Conservation (phyloP, 306 rosid species). For the Betula pendula region DNA sequence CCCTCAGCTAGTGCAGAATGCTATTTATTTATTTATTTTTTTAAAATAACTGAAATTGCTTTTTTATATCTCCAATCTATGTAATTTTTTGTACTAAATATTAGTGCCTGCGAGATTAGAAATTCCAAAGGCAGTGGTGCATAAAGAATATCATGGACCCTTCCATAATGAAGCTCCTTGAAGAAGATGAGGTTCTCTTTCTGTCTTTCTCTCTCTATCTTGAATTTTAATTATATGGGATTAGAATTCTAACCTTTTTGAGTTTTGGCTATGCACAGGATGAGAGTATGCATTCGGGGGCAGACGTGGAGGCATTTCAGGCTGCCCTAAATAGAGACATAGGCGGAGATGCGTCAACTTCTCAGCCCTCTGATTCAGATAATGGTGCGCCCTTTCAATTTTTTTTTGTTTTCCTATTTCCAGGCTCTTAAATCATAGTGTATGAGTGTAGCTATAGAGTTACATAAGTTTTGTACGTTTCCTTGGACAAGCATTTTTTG, state of each 20-base stretch:
- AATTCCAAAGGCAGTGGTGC: background rate
- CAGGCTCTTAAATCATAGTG: background rate
- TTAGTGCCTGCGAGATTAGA: background rate
- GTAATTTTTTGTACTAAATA: no score
- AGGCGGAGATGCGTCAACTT: conserved; percentile 60
- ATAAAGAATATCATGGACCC: conserved; percentile 58
- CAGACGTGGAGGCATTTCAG: conserved; percentile 85
- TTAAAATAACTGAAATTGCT: no score
- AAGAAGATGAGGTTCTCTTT: conserved; percentile 76
- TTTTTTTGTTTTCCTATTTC: background rate
- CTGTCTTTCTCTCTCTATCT: conserved; percentile 16
- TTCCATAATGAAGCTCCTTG: conserved; percentile 84
- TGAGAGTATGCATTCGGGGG: conserved; percentile 88
- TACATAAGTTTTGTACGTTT: background rate
- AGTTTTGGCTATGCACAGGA: conserved; percentile 47
- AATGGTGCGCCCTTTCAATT: conserved; percentile 34
- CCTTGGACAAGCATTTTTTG: background rate
- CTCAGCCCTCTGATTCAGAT: conserved; percentile 57
- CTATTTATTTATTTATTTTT: no score
- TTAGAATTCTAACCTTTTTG: conserved; percentile 10
- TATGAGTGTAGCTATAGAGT: background rate
- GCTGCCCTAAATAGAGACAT: conserved; percentile 80
- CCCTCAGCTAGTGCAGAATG: no score
- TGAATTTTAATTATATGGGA: conserved; percentile 3
- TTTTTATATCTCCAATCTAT: no score